Conservation (phyloP, 345 rosid species). For the Rhodamnia argentea region DNA sequence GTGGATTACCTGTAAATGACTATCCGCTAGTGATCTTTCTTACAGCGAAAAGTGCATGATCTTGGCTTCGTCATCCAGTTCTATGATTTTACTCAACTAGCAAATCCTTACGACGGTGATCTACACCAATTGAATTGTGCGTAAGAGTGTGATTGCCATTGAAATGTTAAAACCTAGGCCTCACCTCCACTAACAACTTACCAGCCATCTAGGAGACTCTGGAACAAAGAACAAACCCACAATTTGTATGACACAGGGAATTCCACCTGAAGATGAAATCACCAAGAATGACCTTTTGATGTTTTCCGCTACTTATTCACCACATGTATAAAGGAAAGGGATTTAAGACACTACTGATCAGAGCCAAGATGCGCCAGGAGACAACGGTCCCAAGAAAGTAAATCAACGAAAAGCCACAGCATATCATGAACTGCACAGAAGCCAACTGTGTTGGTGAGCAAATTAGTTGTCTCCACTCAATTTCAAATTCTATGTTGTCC, state of each 20-base stretch:
- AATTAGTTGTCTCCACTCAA: not conserved
- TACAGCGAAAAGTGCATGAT: not conserved
- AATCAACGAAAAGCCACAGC: conserved; percentile 5
- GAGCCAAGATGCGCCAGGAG: conserved; percentile 24
- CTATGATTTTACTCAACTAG: not conserved
- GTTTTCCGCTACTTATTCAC: not conserved
- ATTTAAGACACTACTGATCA: not conserved
- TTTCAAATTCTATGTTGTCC: not conserved
- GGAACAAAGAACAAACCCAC: too few relatives aligned
- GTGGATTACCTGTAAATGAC: conserved; percentile 25
- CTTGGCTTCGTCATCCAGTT: not conserved
- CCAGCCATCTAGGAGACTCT: conserved; percentile 52
- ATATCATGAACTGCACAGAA: conserved; percentile 8
- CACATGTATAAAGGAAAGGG: not conserved
- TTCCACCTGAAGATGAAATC: too few relatives aligned
- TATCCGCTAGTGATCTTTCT: not conserved
- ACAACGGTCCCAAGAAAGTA: conserved; percentile 15
- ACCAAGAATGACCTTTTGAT: too few relatives aligned
- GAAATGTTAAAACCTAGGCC: not conserved
- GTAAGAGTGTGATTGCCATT: not conserved
- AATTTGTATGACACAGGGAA: too few relatives aligned
- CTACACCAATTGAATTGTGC: not conserved
- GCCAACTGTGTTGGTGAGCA: not conserved
- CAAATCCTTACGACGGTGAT: not conserved
- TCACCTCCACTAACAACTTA: not conserved